Percentiles rank a stretch among this genome's conserved stretches.
phyloP scores from a whole-genome alignment of 2,329 filamentous ascomycete species.

The Paraphoma sp. region DNA sequence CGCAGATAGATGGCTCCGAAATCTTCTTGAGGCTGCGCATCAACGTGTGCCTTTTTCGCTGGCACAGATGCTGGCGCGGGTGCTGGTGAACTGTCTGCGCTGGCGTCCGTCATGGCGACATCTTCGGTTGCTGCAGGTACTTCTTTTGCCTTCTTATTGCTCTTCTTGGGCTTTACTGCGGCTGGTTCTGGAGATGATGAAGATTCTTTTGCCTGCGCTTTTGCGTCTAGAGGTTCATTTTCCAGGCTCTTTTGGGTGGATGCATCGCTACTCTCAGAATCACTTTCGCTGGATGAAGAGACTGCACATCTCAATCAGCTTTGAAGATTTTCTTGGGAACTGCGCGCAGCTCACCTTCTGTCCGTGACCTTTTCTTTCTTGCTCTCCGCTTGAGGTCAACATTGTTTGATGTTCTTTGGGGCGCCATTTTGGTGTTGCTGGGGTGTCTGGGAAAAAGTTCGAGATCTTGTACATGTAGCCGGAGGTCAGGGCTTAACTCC shows the following conservation, averaged over 20 bases:
- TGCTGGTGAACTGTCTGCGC: too few species aligned
- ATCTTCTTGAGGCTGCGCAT: constrained; percentile 24
- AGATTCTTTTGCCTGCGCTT: too few species aligned
- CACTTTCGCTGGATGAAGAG: constrained; percentile 41
- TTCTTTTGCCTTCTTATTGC: not conserved
- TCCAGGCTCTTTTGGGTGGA: constrained; percentile 11
- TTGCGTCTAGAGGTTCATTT: too few species aligned
- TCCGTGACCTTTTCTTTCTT: constrained; percentile 41
- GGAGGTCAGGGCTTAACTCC: constrained; percentile 29
- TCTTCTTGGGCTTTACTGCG: constrained; percentile 4
- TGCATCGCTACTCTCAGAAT: constrained; percentile 28
- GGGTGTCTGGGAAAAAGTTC: constrained; percentile 21
- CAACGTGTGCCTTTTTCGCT: constrained; percentile 4
- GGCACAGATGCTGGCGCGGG: constrained; percentile 10
- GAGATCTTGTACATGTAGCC: constrained; percentile 16
- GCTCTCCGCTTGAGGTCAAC: constrained; percentile 32
- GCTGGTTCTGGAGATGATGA: too few species aligned
- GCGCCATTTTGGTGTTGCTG: constrained; percentile 25
- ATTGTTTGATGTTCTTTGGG: constrained; percentile 19
- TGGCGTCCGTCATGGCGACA: not conserved
- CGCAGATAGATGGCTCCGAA: constrained; percentile 75
- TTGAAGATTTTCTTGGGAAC: not conserved
- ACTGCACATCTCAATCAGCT: constrained; percentile 23
- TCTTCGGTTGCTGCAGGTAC: not conserved
- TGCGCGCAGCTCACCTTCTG: constrained; percentile 23